These are phyloP conservation scores for Tephrocybe sp. DNA, from an alignment of 768 basidiomycete genomes.

Conservation along the genomic window DNA sequence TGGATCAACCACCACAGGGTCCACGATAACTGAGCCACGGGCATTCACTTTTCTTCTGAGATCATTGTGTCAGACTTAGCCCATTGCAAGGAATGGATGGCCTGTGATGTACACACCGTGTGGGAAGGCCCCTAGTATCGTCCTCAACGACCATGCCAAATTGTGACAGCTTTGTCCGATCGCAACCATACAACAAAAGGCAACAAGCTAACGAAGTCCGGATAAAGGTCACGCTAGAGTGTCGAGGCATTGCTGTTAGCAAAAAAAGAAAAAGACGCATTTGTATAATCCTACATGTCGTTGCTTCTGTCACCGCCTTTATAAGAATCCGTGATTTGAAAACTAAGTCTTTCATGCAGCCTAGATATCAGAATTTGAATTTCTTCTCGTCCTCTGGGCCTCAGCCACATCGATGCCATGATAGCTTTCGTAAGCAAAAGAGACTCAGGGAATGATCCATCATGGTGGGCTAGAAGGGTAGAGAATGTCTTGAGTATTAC, in stretches of 20 bases:
- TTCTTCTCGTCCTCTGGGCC: slow-evolving; percentile 56
- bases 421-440: slow-evolving; percentile 53
- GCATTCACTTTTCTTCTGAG: slow-evolving; percentile 49
- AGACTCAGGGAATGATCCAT: slow-evolving; percentile 42
- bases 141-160: slow-evolving; percentile 46
- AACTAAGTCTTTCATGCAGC: slow-evolving; percentile 44
- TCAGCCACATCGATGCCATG: slow-evolving; percentile 61
- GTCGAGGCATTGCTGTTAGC: not conserved
- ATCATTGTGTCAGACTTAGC: not conserved
- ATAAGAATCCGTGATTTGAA: slow-evolving; percentile 38
- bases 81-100: no score
- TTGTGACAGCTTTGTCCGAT: slow-evolving; percentile 44
- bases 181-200: slow-evolving; percentile 68
- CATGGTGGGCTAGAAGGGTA: slow-evolving; percentile 35
- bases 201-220: slow-evolving; percentile 61
- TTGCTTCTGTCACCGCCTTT: slow-evolving; percentile 24
- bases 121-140: slow-evolving; percentile 52
- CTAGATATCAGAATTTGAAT: slow-evolving; percentile 50
- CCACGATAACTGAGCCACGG: slow-evolving; percentile 42
- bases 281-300: slow-evolving; percentile 33
- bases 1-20: slow-evolving; percentile 62
- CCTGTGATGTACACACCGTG: slow-evolving; percentile 56
- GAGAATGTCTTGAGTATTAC: slow-evolving; percentile 49
- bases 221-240: slow-evolving; percentile 49
- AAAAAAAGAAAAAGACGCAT: not conserved